A percentile compares a stretch with the other conserved stretches of the same genome.
phyloP scores from a whole-genome alignment of 345 rosid species.

The Mangifera indica region DNA sequence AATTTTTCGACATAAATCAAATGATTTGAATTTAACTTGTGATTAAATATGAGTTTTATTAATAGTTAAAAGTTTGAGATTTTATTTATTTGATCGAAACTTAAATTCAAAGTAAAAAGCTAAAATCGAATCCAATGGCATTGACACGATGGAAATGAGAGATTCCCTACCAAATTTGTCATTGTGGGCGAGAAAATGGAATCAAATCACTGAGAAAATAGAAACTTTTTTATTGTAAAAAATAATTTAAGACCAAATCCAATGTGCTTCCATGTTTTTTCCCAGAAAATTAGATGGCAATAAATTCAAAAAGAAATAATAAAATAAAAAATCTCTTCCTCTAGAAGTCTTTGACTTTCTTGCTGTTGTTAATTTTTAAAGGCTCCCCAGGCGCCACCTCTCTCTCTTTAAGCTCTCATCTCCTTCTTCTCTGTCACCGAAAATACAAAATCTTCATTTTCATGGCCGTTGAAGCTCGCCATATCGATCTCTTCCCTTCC shows the following conservation, averaged over 20 bases:
- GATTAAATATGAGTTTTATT: no score
- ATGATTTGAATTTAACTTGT: no score
- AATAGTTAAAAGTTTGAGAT: no score
- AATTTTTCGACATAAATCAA: no score
- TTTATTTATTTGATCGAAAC: no score
- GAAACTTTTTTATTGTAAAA: not conserved
- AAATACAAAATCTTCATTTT: constrained; percentile 7
- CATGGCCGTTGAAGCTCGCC: constrained; percentile 62
- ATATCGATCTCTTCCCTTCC: constrained; percentile 43
- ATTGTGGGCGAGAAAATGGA: not conserved
- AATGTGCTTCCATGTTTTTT: constrained; percentile 7
- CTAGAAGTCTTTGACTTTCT: constrained; percentile 38
- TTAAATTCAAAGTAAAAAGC: no score
- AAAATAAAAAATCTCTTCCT: constrained; percentile 21
- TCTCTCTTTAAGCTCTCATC: constrained; percentile 14
- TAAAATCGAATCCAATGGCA: no score
- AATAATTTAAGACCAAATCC: constrained; percentile 9
- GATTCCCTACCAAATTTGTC: constrained; percentile 7
- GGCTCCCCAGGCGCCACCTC: constrained; percentile 20
- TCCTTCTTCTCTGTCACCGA: not conserved
- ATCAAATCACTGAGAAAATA: constrained; percentile 20
- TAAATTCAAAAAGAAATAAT: not conserved
- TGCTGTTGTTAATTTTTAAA: constrained; percentile 23
- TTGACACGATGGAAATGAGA: no score
- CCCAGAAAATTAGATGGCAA: not conserved